Evolutionary conservation across 495 filamentous ascomycete genomes (phyloP), one percentile per base, ranked within the genome.

Genomic region (Lichina pygmaea): DNA sequence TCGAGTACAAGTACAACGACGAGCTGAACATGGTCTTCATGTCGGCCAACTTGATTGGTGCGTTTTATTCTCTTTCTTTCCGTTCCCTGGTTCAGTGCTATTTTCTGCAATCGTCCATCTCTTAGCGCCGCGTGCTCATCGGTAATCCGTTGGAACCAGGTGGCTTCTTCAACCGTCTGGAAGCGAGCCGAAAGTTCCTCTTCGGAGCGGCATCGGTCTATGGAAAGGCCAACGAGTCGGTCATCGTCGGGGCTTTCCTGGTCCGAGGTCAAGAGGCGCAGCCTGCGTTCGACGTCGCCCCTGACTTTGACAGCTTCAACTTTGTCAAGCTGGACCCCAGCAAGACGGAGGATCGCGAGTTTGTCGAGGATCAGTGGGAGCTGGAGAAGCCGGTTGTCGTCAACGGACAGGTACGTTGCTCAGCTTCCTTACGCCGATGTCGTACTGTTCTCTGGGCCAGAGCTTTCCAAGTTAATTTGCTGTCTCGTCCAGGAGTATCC

Each of bases 11-110:
- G 71, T 95, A 95, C 72, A 86, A 93, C 64, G 75, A 92, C 44
- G 89, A 97, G 73, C 74, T 97, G 53, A 93, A 84, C 55, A 66
- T 84, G 57, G 80, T 79, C 58, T 97, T 97, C 78, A 97, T 97
- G 89, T 78, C 82, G 50, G 81, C 75, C 67, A 97, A 97, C 72
- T 66, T 94, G 59, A 86, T 97, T 58, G 73, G 73, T 70, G 56
- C 51, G 65, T 52, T n/a, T 39, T 40, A 3, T 13, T 6, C 17
- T 10, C 7, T 37, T 32, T 2, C 32, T 45, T 31, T 31, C 33
- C 6, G 12, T 45, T 32, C 45, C 30, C 12, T 39, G 10, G 11
- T 39, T 2, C 17, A 43, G 7, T 15, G 43, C 12, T 32, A 16
- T 5, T 39, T 15, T 39, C 10, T 2, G 36, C 1, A 11, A 39